Evolutionary conservation across 1,284 basidiomycete genomes (phyloP).

Genomic region (Malassezia sp.): DNA sequence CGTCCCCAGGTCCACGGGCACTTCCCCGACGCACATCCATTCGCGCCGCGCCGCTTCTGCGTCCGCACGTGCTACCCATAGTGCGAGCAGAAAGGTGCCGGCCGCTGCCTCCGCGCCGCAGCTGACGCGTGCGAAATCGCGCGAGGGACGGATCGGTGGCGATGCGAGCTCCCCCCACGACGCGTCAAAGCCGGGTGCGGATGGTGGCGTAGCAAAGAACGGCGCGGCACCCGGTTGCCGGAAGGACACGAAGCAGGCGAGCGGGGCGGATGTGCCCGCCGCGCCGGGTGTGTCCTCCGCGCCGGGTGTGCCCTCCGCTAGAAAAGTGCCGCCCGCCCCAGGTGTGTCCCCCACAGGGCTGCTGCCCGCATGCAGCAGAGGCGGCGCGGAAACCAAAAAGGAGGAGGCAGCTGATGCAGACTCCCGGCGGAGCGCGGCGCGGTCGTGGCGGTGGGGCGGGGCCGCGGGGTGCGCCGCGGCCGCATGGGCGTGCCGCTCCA

Average conservation of each 20-base stretch:
- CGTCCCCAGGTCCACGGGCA: neutral
- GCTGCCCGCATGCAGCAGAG: too few species aligned
- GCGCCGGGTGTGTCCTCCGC: too few species aligned
- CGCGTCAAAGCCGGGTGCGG: neutral
- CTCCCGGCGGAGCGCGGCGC: too few species aligned
- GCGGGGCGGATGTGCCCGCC: too few species aligned
- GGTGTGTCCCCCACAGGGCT: too few species aligned
- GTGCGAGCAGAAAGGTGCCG: constrained; percentile 6
- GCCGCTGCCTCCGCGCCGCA: neutral
- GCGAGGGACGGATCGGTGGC: neutral
- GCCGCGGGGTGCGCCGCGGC: too few species aligned
- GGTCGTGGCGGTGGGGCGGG: too few species aligned
- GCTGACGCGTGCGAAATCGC: constrained; percentile 6
- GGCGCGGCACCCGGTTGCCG: constrained; percentile 2
- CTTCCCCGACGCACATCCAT: constrained; percentile 13
- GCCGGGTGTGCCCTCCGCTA: neutral
- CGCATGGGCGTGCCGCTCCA: too few species aligned
- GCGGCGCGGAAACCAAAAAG: too few species aligned
- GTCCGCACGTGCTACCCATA: neutral
- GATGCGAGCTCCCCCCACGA: constrained; percentile 12
- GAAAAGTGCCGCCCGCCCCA: too few species aligned
- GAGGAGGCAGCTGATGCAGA: too few species aligned
- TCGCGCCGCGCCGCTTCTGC: too few species aligned
- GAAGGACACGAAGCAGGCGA: constrained; percentile 10
- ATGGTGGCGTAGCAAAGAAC: constrained; percentile 5